A percentile compares a stretch with the other conserved stretches of the same genome.
These are phyloP conservation scores for Diaporthe vaccinii DNA, from an alignment of 2,329 filamentous ascomycete genomes.

Conservation along the genomic window DNA sequence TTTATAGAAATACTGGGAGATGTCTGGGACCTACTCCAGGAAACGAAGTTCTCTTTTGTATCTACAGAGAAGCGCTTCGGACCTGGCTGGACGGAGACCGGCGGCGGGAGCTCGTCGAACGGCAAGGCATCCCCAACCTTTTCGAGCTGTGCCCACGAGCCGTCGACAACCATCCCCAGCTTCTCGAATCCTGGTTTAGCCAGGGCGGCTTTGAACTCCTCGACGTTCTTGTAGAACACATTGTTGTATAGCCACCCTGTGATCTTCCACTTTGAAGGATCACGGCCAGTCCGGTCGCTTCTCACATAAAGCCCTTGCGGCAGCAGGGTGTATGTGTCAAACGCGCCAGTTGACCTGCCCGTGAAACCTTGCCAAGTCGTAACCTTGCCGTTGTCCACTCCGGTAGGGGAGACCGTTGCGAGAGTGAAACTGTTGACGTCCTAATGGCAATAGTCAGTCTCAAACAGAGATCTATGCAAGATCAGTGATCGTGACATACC, in stretches of 20 bases:
- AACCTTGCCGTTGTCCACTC: not conserved
- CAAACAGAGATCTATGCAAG: no score
- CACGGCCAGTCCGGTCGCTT: slow-evolving; percentile 58
- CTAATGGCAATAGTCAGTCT: not conserved
- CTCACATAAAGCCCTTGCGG: slow-evolving; percentile 60
- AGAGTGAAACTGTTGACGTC: not conserved
- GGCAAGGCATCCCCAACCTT: slow-evolving; percentile 51
- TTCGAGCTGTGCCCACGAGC: slow-evolving; percentile 45
- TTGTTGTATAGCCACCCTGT: slow-evolving; percentile 58
- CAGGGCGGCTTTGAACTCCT: slow-evolving; percentile 53
- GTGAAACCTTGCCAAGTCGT: not conserved
- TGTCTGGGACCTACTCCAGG: not conserved
- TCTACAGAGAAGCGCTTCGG: slow-evolving; percentile 54
- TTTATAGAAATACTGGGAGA: no score
- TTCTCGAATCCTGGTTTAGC: slow-evolving; percentile 39
- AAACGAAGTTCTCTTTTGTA: not conserved
- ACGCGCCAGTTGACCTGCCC: not conserved
- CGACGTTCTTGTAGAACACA: slow-evolving; percentile 53
- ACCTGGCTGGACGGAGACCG: slow-evolving; percentile 52
- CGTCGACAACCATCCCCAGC: slow-evolving; percentile 35
- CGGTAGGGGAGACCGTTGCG: not conserved
- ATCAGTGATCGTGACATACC: not conserved
- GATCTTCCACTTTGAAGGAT: slow-evolving; percentile 56
- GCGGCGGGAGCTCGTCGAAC: slow-evolving; percentile 42
- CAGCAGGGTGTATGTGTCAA: slow-evolving; percentile 44